A percentile compares a stretch with the other conserved stretches of the same genome.
phyloP scores from a whole-genome alignment of 352 stramenopile species.

The Phytopythium litorale region DNA sequence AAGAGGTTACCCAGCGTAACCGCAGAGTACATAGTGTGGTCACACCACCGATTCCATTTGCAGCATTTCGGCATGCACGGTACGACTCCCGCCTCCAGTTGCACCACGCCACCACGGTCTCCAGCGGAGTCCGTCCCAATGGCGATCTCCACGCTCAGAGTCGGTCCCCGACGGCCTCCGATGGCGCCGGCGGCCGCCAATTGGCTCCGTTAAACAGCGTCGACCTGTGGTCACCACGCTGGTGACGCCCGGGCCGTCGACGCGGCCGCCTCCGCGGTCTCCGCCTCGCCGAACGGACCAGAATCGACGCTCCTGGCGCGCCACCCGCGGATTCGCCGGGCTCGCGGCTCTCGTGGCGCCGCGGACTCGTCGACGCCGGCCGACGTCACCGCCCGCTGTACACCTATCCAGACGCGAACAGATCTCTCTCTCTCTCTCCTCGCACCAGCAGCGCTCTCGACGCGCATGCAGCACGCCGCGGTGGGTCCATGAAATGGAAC shows the following conservation, averaged over 20 bases:
- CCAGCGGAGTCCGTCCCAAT: too few species aligned
- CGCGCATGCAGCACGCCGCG: background rate
- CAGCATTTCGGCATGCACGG: background rate
- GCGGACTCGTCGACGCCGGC: background rate
- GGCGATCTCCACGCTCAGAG: too few species aligned
- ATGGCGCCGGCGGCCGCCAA: too few species aligned
- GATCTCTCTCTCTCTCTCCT: too few species aligned
- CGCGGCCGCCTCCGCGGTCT: background rate
- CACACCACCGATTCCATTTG: background rate
- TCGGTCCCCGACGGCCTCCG: too few species aligned
- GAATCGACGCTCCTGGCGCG: background rate
- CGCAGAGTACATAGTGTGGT: too few species aligned
- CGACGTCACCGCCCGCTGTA: background rate
- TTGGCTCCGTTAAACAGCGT: too few species aligned
- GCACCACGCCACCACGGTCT: too few species aligned
- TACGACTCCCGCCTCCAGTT: background rate
- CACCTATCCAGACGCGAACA: background rate
- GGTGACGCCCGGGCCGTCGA: background rate
- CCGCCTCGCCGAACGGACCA: background rate
- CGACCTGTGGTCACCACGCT: too few species aligned
- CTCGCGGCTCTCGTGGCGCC: background rate
- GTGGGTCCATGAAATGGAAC: too few species aligned
- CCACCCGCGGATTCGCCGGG: background rate
- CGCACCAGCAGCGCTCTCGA: too few species aligned
- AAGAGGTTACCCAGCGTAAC: too few species aligned